Evolutionary conservation across 1,139 yeast genomes (phyloP).

Genomic region (Suhomyces panamericanus): DNA sequence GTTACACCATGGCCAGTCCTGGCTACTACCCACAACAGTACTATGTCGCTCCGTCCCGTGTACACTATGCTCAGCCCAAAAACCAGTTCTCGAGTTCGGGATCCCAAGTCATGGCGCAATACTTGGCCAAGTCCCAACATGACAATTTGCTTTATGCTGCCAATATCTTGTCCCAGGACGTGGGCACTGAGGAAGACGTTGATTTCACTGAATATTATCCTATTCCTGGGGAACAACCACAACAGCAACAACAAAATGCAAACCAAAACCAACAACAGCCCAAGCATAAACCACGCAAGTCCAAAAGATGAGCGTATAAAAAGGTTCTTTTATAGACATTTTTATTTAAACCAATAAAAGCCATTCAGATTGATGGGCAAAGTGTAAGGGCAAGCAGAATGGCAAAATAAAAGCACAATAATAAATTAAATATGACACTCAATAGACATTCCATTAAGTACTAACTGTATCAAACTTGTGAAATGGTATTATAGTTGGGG

Average conservation of each 20-base stretch:
- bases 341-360: slow-evolving; percentile 1
- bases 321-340: slow-evolving; percentile 6
- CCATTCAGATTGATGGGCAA: not conserved
- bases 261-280: not conserved
- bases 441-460: no score
- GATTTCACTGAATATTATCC: slow-evolving; percentile 5
- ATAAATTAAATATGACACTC: no score
- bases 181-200: slow-evolving; percentile 14
- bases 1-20: slow-evolving; percentile 10
- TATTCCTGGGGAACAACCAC: not conserved
- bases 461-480: no score
- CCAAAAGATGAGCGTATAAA: slow-evolving; percentile 2
- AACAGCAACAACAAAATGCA: slow-evolving; percentile 1
- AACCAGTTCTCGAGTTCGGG: slow-evolving; percentile 50
- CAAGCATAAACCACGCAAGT: slow-evolving; percentile 3
- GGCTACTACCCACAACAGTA: slow-evolving; percentile 17
- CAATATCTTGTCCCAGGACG: slow-evolving; percentile 36
- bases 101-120: slow-evolving; percentile 76
- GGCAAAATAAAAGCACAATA: no score
- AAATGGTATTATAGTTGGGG: no score
- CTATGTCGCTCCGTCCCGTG: slow-evolving; percentile 10
- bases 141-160: slow-evolving; percentile 60
- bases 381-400: not conserved
- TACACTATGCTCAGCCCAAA: slow-evolving; percentile 8
- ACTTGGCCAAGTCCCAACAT: slow-evolving; percentile 68